Conservation (phyloP, 73 alveolate species). For the Symbiodinium natans region DNA sequence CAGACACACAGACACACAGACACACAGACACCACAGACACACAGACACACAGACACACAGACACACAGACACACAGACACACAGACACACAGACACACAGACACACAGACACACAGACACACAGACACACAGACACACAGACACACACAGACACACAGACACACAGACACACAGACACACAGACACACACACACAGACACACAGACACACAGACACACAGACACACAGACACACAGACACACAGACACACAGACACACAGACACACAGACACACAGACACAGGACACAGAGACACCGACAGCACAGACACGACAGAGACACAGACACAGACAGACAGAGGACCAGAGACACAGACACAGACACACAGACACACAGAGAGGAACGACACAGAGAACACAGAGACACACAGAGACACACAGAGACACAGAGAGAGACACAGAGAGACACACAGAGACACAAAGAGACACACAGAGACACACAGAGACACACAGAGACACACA, state of each 20-base stretch:
- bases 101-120: not conserved
- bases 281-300: not conserved
- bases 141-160: not conserved
- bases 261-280: conserved; percentile 10
- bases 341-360: not conserved
- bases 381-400: conserved; percentile 2
- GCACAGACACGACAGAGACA: conserved; percentile 1
- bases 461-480: not conserved
- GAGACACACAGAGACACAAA: not conserved
- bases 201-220: conserved; percentile 3
- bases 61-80: not conserved
- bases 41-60: conserved; percentile 23
- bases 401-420: conserved; percentile 12
- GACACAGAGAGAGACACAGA: not conserved
- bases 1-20: conserved; percentile 23
- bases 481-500: not conserved
- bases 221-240: not conserved
- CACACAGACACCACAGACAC: conserved; percentile 8
- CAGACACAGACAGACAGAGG: not conserved
- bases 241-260: not conserved
- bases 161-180: not conserved
- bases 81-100: conserved; percentile 5
- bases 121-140: conserved; percentile 12
- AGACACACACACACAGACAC: not conserved
- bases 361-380: not conserved